Percentiles rank a stretch among this genome's conserved stretches.
These are phyloP conservation scores for Magnusiomyces ingens DNA, from an alignment of 1,139 yeast genomes.

Conservation along the genomic window DNA sequence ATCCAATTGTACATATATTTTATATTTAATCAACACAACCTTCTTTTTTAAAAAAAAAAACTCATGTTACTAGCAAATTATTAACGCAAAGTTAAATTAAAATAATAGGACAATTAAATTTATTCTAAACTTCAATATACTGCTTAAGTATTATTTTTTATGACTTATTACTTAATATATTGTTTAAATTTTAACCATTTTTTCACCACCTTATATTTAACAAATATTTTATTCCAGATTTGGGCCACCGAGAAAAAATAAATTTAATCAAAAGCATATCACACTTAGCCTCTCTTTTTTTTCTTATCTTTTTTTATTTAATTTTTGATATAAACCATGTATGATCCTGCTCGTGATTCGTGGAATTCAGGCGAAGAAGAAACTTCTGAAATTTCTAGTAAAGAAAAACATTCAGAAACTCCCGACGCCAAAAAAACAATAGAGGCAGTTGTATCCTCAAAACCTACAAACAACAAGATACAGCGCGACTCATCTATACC, in stretches of 20 bases:
- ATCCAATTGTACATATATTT: not conserved
- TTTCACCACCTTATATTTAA: not conserved
- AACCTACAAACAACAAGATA: not conserved
- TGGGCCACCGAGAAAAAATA: no score
- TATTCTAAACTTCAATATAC: no score
- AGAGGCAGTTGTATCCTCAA: not conserved
- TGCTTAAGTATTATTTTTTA: not conserved
- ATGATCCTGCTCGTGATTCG: constrained; percentile 32
- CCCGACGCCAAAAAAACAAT: constrained; percentile 1
- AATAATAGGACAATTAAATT: no score
- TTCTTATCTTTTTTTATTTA: not conserved
- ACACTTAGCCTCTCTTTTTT: not conserved
- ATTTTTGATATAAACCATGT: constrained; percentile 20
- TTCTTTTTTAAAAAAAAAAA: no score
- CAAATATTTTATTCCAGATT: no score
- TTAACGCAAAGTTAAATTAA: no score
- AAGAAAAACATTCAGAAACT: constrained; percentile 4
- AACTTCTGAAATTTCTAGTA: not conserved
- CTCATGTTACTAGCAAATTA: no score
- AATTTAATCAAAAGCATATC: no score
- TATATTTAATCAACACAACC: no score
- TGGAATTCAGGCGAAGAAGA: constrained; percentile 23
- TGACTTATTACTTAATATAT: not conserved
- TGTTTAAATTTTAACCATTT: not conserved
- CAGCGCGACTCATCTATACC: not conserved